phyloP scores from a whole-genome alignment of 176 grass and related monocot genomes.

The Avena insularis region DNA sequence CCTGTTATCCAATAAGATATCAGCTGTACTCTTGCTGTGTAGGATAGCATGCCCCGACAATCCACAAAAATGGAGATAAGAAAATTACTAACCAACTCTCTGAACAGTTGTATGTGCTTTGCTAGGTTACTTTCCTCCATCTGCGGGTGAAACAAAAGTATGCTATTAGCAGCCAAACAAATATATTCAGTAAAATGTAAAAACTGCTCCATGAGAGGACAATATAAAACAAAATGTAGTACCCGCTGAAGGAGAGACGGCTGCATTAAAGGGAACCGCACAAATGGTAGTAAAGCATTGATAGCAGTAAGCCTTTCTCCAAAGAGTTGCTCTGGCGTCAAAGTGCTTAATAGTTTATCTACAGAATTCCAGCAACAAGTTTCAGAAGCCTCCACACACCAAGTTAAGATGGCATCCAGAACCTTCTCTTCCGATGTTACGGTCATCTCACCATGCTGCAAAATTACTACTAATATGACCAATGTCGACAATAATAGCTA shows the following conservation, averaged over 20 bases:
- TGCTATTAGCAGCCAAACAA: conserved; percentile 31
- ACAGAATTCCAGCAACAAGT: conserved; percentile 66
- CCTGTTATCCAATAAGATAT: conserved; percentile 51
- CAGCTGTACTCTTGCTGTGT: background rate
- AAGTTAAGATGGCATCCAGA: conserved; percentile 84
- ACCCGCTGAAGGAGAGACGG: conserved; percentile 64
- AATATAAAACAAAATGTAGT: conserved; percentile 25
- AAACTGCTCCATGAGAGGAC: background rate
- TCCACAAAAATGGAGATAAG: background rate
- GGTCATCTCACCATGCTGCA: conserved; percentile 96
- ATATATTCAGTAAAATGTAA: background rate
- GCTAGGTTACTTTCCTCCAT: conserved; percentile 80
- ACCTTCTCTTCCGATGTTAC: conserved; percentile 98
- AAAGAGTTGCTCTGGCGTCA: conserved; percentile 68
- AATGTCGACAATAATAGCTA: conserved; percentile 18
- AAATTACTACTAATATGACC: conserved; percentile 49
- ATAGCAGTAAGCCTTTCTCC: conserved; percentile 66
- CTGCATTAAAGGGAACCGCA: conserved; percentile 88
- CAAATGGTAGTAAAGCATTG: conserved; percentile 66
- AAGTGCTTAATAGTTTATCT: conserved; percentile 69
- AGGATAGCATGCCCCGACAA: background rate
- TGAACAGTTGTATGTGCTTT: conserved; percentile 59
- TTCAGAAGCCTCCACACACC: conserved; percentile 76
- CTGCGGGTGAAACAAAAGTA: conserved; percentile 54
- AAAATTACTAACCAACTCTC: conserved; percentile 57